Evolutionary conservation across 2,329 filamentous ascomycete genomes (phyloP), one percentile per base, ranked within the genome.

Genomic region (Trichoderma brevicompactum): DNA sequence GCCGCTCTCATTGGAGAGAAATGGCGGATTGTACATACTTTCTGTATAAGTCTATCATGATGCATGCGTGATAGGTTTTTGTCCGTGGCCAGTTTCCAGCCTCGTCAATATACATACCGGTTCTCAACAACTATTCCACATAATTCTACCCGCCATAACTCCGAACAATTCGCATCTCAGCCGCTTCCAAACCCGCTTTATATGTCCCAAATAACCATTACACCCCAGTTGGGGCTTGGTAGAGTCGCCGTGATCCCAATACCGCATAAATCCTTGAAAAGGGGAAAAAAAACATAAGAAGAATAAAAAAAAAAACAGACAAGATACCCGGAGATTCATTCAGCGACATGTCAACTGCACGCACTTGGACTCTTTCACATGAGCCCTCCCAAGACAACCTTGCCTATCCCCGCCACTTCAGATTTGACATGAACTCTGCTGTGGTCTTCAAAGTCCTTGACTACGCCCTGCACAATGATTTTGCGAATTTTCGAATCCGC

Each of bases 361-460:
- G 36, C 32, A 10, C 58, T 46, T 28, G n/a, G 62, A 34, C n/a
- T 17, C 19, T n/a, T n/a, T 77, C 74, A 87, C 85, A 97, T 89
- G 70, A 98, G 80, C 0, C 94, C 95, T 2, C 93, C 92, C 1
- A 98, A 79, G 2, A 98, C 93, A 36, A 97, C 90, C 76, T 92
- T 95, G 56, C 92, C 92, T 44, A 99, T 87, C 40, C 91, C 93
- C 1, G 89, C 89, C 54, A 98, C 83, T 79, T 99, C 95, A 12
- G 85, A 86, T 79, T 90, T 94, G 36, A 92, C 86, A 9, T 90
- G 89, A 50, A 81, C 82, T 52, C 94, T 83, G 75, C 91, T 95
- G 19, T 87, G 87, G 65, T 97, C 94, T 76, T 98, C 95, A 76
- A 98, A 97, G 74, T 99, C 95, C 70, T 93, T 89, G 54, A 97